phyloP scores from a whole-genome alignment of 75 land plant species.

The Isoetes taiwanensis region DNA sequence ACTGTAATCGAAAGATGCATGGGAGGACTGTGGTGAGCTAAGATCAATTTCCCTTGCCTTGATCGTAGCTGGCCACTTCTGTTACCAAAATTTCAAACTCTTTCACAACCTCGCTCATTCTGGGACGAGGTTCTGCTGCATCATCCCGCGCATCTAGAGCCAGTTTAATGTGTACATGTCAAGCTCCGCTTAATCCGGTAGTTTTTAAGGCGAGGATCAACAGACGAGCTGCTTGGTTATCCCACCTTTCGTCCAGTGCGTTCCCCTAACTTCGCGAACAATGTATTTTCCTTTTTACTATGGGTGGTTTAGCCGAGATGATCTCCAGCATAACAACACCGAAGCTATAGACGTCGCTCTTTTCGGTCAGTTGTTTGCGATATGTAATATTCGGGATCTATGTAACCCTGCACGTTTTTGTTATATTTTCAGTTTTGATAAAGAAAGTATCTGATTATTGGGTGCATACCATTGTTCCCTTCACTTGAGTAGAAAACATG shows the following conservation, averaged over 20 bases:
- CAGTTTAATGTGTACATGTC: slow-evolving; percentile 35
- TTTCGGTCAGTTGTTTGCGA: slow-evolving; percentile 67
- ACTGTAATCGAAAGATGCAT: slow-evolving; percentile 39
- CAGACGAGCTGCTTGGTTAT: slow-evolving; percentile 15
- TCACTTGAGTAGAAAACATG: slow-evolving; percentile 61
- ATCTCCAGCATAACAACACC: slow-evolving; percentile 80
- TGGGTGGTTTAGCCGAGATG: slow-evolving; percentile 46
- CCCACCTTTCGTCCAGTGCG: slow-evolving; percentile 31
- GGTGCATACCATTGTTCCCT: slow-evolving; percentile 68
- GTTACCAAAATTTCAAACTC: slow-evolving; percentile 50
- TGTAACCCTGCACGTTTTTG: slow-evolving; percentile 49
- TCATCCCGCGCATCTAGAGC: slow-evolving; percentile 62
- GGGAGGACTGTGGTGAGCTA: no score
- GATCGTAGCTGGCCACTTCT: slow-evolving; percentile 27
- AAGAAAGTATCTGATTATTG: background rate
- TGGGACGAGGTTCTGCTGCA: slow-evolving; percentile 37
- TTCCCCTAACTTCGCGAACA: slow-evolving; percentile 46
- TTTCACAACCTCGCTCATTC: slow-evolving; percentile 62
- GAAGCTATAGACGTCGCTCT: slow-evolving; percentile 87
- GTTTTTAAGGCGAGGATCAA: slow-evolving; percentile 47
- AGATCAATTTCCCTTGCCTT: no score
- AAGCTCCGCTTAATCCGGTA: slow-evolving; percentile 20
- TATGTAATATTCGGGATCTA: slow-evolving; percentile 89
- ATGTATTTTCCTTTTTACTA: slow-evolving; percentile 57
- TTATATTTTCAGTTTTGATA: background rate